Conservation (phyloP, 441 rosid genomes). For the Aquilaria agallochum region DNA sequence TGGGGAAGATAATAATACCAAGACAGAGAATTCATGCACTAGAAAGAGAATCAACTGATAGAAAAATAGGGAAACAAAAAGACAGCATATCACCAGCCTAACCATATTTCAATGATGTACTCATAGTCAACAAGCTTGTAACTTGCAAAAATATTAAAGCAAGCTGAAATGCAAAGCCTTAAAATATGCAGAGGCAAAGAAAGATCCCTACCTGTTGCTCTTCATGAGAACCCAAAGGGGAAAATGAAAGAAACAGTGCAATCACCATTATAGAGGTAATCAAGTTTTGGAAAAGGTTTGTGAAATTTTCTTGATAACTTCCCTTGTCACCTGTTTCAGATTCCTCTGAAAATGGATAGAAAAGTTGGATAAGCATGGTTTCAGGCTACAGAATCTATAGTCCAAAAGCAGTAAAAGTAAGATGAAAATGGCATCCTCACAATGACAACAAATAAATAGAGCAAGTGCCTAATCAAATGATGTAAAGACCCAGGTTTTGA, state of each 20-base stretch:
- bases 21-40: too few relatives aligned
- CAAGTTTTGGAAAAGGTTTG: slow-evolving; percentile 44
- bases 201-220: slow-evolving; percentile 49
- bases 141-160: too few relatives aligned
- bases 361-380: neutral
- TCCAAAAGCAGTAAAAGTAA: too few relatives aligned
- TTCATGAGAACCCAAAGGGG: slow-evolving; percentile 44
- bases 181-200: neutral
- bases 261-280: slow-evolving; percentile 50
- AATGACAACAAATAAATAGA: too few relatives aligned
- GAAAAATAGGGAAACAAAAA: neutral
- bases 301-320: slow-evolving; percentile 43
- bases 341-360: slow-evolving; percentile 51
- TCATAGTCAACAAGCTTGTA: too few relatives aligned
- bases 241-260: slow-evolving; percentile 42
- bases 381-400: too few relatives aligned
- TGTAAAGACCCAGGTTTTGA: too few relatives aligned
- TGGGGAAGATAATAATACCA: too few relatives aligned
- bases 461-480: too few relatives aligned
- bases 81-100: neutral
- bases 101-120: too few relatives aligned
- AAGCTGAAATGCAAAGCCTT: too few relatives aligned
- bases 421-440: too few relatives aligned
- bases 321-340: slow-evolving; percentile 53
- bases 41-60: neutral